A percentile compares a stretch with the other conserved stretches of the same genome.
Conservation (phyloP, 1,284 basidiomycete genomes). For the Sphaerobolus stellatus region DNA sequence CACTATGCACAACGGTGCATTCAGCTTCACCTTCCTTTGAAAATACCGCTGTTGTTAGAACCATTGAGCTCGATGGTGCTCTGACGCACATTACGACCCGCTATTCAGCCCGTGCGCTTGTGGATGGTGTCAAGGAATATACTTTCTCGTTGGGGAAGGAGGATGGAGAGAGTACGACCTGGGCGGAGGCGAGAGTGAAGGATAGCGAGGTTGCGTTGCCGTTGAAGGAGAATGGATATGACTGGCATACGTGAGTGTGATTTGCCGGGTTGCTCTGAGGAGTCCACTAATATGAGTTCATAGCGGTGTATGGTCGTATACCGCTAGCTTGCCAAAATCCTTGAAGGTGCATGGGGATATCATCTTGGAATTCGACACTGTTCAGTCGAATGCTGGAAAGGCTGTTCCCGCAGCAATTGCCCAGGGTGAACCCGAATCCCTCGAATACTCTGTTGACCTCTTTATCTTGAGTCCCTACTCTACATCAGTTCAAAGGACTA, state of each 20-base stretch:
- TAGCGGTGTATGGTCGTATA: slow-evolving; percentile 41
- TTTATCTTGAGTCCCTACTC: slow-evolving; percentile 82
- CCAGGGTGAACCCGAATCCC: slow-evolving; percentile 78
- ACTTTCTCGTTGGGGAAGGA: slow-evolving; percentile 66
- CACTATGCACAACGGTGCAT: slow-evolving; percentile 2
- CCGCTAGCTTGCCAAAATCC: slow-evolving; percentile 44
- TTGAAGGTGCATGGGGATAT: slow-evolving; percentile 56
- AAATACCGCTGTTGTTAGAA: slow-evolving; percentile 84
- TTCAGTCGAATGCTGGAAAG: slow-evolving; percentile 72
- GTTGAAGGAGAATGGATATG: slow-evolving; percentile 50
- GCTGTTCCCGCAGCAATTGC: slow-evolving; percentile 74
- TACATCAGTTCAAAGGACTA: slow-evolving; percentile 80
- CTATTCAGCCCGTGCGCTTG: slow-evolving; percentile 76
- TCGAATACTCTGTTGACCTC: slow-evolving; percentile 75
- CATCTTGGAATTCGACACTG: slow-evolving; percentile 74
- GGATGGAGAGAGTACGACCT: slow-evolving; percentile 70
- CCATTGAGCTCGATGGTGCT: slow-evolving; percentile 84
- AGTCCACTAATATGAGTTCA: slow-evolving; percentile 2
- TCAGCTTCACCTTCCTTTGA: slow-evolving; percentile 53
- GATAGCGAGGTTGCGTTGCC: slow-evolving; percentile 61
- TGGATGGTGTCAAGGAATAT: slow-evolving; percentile 62
- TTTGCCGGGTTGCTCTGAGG: slow-evolving; percentile 20
- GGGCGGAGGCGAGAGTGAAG: slow-evolving; percentile 77
- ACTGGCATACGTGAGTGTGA: slow-evolving; percentile 48
- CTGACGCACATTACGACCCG: slow-evolving; percentile 84